Evolutionary conservation across 306 rosid species (phyloP), one percentile per base, ranked within the genome.

Genomic region (Corylus americana): DNA sequence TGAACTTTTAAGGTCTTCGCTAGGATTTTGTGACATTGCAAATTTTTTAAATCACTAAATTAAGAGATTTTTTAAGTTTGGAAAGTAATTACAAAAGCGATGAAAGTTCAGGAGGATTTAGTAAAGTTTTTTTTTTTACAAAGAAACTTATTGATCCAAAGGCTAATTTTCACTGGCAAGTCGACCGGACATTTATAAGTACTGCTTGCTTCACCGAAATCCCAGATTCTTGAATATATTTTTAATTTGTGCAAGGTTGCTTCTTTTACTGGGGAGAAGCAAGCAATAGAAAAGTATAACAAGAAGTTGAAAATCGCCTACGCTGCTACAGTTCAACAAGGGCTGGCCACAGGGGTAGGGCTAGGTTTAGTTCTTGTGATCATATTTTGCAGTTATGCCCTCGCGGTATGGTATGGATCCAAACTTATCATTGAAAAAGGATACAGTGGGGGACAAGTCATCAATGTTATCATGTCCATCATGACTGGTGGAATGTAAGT

Each of bases 401-500:
- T 95, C 57, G 97, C 98, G 17, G 59, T 89, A 66, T 92, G 98
- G 97, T 95, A 89, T 63, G 98, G 98, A 62, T 88, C 97, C 78
- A 89, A 85, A 81, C 86, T 92, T 55, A 86, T 95, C 59, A 61
- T 92, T 27, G 88, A 89, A 35, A 79, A 69, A 48, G 98, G 94
- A 57, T 92, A 90, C 81, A 77, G 45, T 39, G 98, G 98, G 45
- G 98, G 98, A 81, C 82, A 77, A 11, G 89, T 95, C 77, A 71
- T 92, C 22, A 90, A 85, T 64, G 86, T 95, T 45, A 84, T 95
- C 12, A 76, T 91, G 47, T 85, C 96, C 12, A 68, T 95, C 66
- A 89, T 95, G 98, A 83, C 86, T 1, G 98, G 98, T 25, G 98
- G 98, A 78, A 83, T 89, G 97, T 93, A 85, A 91, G 98, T 86